Percentiles rank a stretch among this genome's conserved stretches.
phyloP scores from a whole-genome alignment of 257 asterid genomes.

The Plectranthus barbatus region DNA sequence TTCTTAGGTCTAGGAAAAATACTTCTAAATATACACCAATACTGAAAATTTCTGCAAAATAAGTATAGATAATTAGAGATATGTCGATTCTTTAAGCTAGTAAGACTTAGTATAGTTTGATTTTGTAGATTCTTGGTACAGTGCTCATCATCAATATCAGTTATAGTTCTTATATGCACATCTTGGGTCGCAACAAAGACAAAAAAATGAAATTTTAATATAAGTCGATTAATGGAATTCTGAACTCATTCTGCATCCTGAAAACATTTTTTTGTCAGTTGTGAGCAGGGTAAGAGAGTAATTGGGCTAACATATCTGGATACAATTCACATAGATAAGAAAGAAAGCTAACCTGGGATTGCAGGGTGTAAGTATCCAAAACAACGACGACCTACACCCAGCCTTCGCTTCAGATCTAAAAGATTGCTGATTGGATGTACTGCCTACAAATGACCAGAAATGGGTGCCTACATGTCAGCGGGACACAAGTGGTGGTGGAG shows the following conservation, averaged over 20 bases:
- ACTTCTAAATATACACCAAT: too few relatives aligned
- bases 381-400: slow-evolving; percentile 91
- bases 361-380: slow-evolving; percentile 96
- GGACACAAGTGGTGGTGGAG: background rate
- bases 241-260: background rate
- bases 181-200: background rate
- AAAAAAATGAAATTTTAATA: background rate
- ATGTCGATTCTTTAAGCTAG: background rate
- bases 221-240: too few relatives aligned
- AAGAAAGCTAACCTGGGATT: slow-evolving; percentile 60
- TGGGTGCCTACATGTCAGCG: background rate
- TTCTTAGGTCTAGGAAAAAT: too few relatives aligned
- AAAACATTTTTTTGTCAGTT: background rate
- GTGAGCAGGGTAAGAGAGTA: background rate
- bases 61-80: too few relatives aligned
- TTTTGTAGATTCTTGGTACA: background rate
- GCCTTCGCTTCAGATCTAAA: slow-evolving; percentile 81
- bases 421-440: slow-evolving; percentile 98
- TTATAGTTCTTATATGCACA: background rate
- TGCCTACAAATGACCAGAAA: slow-evolving; percentile 42
- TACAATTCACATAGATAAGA: background rate
- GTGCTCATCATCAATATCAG: background rate
- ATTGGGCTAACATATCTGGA: background rate
- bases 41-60: too few relatives aligned
- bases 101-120: background rate